Base-by-base conservation (phyloP, 2,329 filamentous ascomycete species). In the Fusarium decemcellulare region DNA sequence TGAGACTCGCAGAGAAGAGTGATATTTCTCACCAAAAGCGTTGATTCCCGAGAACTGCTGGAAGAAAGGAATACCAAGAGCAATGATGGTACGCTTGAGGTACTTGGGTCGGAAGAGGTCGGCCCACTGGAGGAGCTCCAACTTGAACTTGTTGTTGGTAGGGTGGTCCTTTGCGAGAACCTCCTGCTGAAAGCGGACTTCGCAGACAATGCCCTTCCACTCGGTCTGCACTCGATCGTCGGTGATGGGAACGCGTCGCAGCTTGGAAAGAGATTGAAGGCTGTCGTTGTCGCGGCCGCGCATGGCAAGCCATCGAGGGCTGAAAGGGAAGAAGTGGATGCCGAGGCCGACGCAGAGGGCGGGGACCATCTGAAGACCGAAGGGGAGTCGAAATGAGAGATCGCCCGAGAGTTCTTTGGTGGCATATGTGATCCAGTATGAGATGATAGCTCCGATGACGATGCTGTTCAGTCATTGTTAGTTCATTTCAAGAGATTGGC, bases 351-450 rank as follows among this genome's bases (percentile, higher is more conserved):
- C 72, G 61, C 55, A 4, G 1, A 60, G 56, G 0, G 61, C 64
- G 1, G 64, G 64, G 2, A 18, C 52, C 61, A 79, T 72, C 59
- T 86, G 84, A 6, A 86, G 74, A 5, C 81, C 76, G 60, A 85
- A 85, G 0, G 85, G 84, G 0, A 87, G 76, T 8, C 83, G 78
- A 70, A 81, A 86, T 4, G 84, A 75, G 74, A 78, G 79, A 67
- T 84, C 79, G 34, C 79, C 72, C 0, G 76, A 63, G 42, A 86
- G 81, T 65, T 79, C 77, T 7, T 79, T 75, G 1, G 85, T 87
- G 1, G 81, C 86, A 59, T 87, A 89, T 0, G 84, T 85, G 39
- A 86, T 85, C 83, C 84, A 88, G 70, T 83, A 88, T 2, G 85
- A 82, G 12, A 86, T 78, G 8, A 81, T 78, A 3, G 83, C 81